Conservation (phyloP, 2,329 filamentous ascomycete species). For the Exophiala sideris region DNA sequence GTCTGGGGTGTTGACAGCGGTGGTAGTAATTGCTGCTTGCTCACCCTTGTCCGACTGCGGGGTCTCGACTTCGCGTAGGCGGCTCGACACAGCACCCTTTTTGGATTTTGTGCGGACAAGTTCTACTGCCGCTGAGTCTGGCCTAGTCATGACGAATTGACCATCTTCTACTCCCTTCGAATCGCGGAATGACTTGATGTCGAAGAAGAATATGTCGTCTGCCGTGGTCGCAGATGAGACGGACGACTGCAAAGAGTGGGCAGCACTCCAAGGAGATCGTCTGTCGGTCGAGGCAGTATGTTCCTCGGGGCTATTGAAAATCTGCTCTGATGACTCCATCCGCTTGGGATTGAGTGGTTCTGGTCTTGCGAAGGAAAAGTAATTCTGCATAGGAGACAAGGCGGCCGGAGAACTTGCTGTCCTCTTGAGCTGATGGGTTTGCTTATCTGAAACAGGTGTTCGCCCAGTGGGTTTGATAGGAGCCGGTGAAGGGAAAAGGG, state of each 20-base stretch:
- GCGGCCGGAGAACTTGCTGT: slow-evolving; percentile 25
- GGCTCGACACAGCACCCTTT: slow-evolving; percentile 3
- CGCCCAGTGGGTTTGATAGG: slow-evolving; percentile 10
- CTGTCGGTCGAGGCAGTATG: slow-evolving; percentile 23
- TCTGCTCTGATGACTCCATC: slow-evolving; percentile 1
- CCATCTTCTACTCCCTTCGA: slow-evolving; percentile 26
- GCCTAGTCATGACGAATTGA: slow-evolving; percentile 29
- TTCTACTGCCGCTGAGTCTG: slow-evolving; percentile 25
- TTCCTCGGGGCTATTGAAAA: slow-evolving; percentile 20
- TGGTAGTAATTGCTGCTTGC: background rate
- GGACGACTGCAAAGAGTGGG: slow-evolving; percentile 23
- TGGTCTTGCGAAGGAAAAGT: slow-evolving; percentile 11
- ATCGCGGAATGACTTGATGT: slow-evolving; percentile 28
- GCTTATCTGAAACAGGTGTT: slow-evolving; percentile 1
- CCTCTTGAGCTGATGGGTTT: slow-evolving; percentile 12
- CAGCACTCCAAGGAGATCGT: slow-evolving; percentile 21
- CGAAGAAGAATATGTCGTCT: slow-evolving; percentile 30
- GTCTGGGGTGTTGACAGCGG: slow-evolving; percentile 1
- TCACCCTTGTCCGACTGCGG: background rate
- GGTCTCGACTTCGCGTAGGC: slow-evolving; percentile 8
- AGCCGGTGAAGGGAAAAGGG: slow-evolving; percentile 24
- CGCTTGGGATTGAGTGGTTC: slow-evolving; percentile 17
- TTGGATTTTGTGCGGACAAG: slow-evolving; percentile 25
- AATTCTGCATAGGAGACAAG: slow-evolving; percentile 23
- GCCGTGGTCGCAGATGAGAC: slow-evolving; percentile 23